A percentile compares a stretch with the other conserved stretches of the same genome.
Conservation (phyloP, 192 early-diverging fungal species). For the Funneliformis mosseae region DNA sequence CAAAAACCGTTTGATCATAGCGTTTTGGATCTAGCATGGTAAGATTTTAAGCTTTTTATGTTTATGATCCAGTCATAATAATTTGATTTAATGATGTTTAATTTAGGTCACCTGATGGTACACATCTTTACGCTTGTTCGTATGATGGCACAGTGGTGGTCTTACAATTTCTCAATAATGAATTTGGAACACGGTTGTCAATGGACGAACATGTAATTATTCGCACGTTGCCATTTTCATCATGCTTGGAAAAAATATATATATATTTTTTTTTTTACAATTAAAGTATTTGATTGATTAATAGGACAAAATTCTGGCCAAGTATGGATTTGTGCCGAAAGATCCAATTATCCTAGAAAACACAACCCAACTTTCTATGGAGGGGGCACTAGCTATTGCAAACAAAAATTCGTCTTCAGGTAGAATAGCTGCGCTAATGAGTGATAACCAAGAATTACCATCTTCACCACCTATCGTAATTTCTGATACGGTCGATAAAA, state of each 20-base stretch:
- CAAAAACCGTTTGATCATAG: constrained; percentile 80
- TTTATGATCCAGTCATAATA: too few species aligned
- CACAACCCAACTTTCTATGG: background rate
- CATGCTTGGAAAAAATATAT: too few species aligned
- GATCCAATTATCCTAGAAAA: constrained; percentile 12
- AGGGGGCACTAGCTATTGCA: background rate
- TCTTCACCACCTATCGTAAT: constrained; percentile 36
- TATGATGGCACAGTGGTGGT: constrained; percentile 86
- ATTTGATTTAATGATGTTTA: too few species aligned
- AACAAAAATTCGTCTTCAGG: background rate
- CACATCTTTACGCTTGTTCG: constrained; percentile 81
- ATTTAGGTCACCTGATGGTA: constrained; percentile 71
- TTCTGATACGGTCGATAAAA: background rate
- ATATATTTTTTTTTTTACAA: too few species aligned
- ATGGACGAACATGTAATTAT: constrained; percentile 64
- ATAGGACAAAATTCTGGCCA: background rate
- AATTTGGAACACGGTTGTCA: constrained; percentile 67
- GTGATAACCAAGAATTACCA: constrained; percentile 2
- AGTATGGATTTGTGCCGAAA: background rate
- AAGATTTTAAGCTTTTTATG: constrained; percentile 1
- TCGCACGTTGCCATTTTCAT: background rate
- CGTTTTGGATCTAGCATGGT: constrained; percentile 89
- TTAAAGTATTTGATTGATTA: too few species aligned
- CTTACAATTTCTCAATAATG: constrained; percentile 68
- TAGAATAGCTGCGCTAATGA: background rate